These are phyloP conservation scores for Chytriomyces sp. DNA, from an alignment of 192 early-diverging fungal genomes.

Conservation along the genomic window DNA sequence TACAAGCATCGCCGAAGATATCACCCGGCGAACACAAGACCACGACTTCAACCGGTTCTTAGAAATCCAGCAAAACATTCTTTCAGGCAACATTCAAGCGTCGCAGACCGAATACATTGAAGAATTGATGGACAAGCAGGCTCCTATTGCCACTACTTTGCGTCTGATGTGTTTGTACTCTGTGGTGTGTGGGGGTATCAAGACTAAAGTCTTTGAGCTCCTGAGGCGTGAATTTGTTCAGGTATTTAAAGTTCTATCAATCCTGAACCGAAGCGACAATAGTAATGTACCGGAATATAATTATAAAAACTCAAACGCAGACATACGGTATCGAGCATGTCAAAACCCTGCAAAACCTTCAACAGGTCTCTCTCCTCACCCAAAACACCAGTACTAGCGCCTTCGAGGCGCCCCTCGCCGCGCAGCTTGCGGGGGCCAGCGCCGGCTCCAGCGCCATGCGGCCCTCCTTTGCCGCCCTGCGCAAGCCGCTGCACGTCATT, in stretches of 20 bases:
- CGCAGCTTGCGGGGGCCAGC: background rate
- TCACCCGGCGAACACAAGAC: constrained; percentile 76
- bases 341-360: constrained; percentile 81
- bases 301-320: constrained; percentile 33
- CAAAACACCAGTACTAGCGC: background rate
- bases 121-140: constrained; percentile 82
- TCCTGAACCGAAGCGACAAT: constrained; percentile 1
- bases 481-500: constrained; percentile 74
- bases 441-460: constrained; percentile 45
- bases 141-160: constrained; percentile 69
- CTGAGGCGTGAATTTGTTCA: constrained; percentile 83
- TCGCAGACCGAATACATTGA: constrained; percentile 81
- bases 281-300: background rate
- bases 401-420: background rate
- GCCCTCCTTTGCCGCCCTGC: constrained; percentile 57
- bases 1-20: constrained; percentile 78
- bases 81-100: constrained; percentile 68
- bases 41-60: constrained; percentile 80
- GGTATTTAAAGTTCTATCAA: constrained; percentile 37
- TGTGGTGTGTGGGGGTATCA: constrained; percentile 78
- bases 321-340: constrained; percentile 92
- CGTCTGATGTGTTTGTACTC: constrained; percentile 86
- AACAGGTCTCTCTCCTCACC: constrained; percentile 63
- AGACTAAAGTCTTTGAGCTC: constrained; percentile 78
- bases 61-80: constrained; percentile 90